These are phyloP conservation scores for Perkinsus olseni DNA, from an alignment of 169 alveolate genomes.

Conservation along the genomic window DNA sequence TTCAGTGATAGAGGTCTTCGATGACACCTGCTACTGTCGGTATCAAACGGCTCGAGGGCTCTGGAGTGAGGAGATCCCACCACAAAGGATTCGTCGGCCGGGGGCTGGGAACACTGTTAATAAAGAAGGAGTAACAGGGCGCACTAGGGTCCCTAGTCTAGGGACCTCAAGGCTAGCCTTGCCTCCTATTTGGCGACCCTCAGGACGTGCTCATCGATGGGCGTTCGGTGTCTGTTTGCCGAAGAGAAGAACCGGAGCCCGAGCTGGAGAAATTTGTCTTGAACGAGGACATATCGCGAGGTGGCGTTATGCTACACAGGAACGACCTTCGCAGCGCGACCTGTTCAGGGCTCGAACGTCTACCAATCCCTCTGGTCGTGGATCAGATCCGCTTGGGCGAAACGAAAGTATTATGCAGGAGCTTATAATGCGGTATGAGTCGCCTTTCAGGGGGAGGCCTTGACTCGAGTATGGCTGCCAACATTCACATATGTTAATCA, in stretches of 20 bases:
- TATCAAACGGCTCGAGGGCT: background rate
- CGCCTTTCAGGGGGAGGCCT: background rate
- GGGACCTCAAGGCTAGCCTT: too few species aligned
- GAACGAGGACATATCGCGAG: background rate
- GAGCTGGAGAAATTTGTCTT: background rate
- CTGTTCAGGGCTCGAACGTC: background rate
- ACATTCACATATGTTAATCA: background rate
- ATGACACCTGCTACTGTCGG: background rate
- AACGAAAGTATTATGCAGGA: background rate
- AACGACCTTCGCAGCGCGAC: too few species aligned
- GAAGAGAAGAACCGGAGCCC: background rate
- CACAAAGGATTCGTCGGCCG: background rate
- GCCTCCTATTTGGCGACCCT: too few species aligned
- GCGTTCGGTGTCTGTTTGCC: background rate
- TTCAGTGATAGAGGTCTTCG: background rate
- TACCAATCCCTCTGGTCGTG: background rate
- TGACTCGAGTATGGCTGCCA: background rate
- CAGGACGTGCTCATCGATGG: background rate
- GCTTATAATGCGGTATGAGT: background rate
- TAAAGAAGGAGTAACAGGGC: background rate
- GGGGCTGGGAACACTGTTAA: background rate
- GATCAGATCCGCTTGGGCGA: background rate
- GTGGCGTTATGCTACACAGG: background rate
- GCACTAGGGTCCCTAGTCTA: background rate
- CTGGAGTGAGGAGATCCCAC: background rate